Conservation (phyloP, 2,329 filamentous ascomycete genomes). For the Fusarium albosuccineum region DNA sequence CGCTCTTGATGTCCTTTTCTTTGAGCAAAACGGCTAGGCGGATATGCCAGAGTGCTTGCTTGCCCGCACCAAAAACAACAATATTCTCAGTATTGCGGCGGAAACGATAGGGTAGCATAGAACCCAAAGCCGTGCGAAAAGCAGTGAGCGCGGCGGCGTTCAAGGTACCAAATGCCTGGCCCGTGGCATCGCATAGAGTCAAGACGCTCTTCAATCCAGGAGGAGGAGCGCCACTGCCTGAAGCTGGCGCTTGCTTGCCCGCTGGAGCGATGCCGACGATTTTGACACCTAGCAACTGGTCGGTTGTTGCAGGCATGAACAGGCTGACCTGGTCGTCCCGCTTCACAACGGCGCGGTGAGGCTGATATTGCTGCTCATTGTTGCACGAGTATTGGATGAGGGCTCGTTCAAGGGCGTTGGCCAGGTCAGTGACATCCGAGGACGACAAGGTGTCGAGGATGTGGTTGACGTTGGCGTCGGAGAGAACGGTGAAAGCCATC, state of each 20-base stretch:
- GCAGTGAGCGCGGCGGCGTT: slow-evolving; percentile 78
- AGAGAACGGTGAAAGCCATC: slow-evolving; percentile 45
- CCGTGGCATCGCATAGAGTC: slow-evolving; percentile 69
- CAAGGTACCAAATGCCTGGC: slow-evolving; percentile 71
- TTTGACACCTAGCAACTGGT: slow-evolving; percentile 72
- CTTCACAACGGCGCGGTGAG: slow-evolving; percentile 70
- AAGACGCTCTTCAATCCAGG: slow-evolving; percentile 65
- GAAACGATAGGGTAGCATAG: slow-evolving; percentile 68
- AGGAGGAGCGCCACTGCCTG: slow-evolving; percentile 16
- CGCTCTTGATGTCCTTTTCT: slow-evolving; percentile 40
- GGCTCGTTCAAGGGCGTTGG: slow-evolving; percentile 33
- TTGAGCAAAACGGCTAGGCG: slow-evolving; percentile 71
- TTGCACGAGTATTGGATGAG: slow-evolving; percentile 68
- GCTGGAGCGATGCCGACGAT: slow-evolving; percentile 61
- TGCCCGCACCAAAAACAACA: slow-evolving; percentile 77
- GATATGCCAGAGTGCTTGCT: slow-evolving; percentile 80
- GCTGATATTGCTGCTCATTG: slow-evolving; percentile 72
- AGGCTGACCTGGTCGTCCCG: slow-evolving; percentile 73
- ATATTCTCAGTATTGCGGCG: slow-evolving; percentile 57
- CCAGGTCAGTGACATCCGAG: slow-evolving; percentile 32
- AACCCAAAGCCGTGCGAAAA: slow-evolving; percentile 75
- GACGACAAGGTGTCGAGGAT: slow-evolving; percentile 35
- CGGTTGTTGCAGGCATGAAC: slow-evolving; percentile 75
- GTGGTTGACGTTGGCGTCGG: slow-evolving; percentile 40
- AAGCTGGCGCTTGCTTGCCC: slow-evolving; percentile 16